These are phyloP conservation scores for Termitomyces bulborhizus DNA, from an alignment of 768 basidiomycete species.

Conservation along the genomic window DNA sequence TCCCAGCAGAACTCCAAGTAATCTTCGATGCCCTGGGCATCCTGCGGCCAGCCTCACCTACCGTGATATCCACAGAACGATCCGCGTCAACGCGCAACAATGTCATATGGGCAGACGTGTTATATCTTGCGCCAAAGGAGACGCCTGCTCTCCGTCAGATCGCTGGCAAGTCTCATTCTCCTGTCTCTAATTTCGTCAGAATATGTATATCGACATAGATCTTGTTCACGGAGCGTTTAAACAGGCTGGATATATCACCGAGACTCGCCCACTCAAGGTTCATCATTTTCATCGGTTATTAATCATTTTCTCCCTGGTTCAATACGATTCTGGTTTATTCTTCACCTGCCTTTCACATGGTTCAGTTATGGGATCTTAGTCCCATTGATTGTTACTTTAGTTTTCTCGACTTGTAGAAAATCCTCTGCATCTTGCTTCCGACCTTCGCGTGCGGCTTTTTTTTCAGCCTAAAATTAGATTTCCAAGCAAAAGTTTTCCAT, in stretches of 20 bases:
- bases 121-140: conserved; percentile 48
- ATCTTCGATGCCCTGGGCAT: conserved; percentile 45
- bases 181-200: neutral
- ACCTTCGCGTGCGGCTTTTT: no score
- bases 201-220: conserved; percentile 21
- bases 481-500: neutral
- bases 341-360: no score
- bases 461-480: no score
- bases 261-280: conserved; percentile 47
- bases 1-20: conserved; percentile 15
- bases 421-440: no score
- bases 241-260: conserved; percentile 35
- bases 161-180: conserved; percentile 19
- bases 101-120: conserved; percentile 40
- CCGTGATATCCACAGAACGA: neutral
- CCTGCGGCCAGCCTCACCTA: conserved; percentile 22
- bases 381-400: no score
- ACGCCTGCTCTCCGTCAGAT: conserved; percentile 23
- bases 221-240: conserved; percentile 34
- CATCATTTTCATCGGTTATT: neutral
- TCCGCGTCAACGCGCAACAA: neutral
- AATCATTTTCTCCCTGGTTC: no score
- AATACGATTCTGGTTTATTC: no score
- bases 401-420: no score
- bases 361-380: no score